Evolutionary conservation across 1,284 basidiomycete genomes (phyloP).

Genomic region (Ustilago xerochloae): DNA sequence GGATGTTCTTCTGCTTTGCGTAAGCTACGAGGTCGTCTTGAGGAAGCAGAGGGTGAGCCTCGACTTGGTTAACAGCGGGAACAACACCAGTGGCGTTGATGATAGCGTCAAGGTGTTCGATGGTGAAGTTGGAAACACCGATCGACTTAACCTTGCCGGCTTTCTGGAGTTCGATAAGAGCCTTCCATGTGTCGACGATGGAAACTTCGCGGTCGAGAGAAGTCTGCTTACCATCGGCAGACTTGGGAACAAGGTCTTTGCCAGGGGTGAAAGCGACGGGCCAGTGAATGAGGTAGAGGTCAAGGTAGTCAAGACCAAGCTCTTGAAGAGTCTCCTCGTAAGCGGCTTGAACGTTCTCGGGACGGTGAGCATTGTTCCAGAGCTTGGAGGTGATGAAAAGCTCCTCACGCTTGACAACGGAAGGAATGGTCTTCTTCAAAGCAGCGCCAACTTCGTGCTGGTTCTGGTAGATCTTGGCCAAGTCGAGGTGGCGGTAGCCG

Average conservation of each 20-base stretch:
- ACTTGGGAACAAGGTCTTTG: conserved; percentile 71
- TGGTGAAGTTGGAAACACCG: conserved; percentile 82
- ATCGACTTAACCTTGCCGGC: conserved; percentile 68
- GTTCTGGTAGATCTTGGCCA: conserved; percentile 64
- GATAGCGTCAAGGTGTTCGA: conserved; percentile 77
- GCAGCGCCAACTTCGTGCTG: conserved; percentile 70
- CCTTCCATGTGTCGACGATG: conserved; percentile 83
- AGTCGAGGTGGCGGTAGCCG: conserved; percentile 65
- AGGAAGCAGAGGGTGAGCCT: conserved; percentile 77
- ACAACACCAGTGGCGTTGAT: conserved; percentile 80
- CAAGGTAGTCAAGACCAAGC: conserved; percentile 68
- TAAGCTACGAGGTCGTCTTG: conserved; percentile 64
- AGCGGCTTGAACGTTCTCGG: conserved; percentile 65
- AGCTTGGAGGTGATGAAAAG: conserved; percentile 71
- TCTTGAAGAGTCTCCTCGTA: conserved; percentile 69
- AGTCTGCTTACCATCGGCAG: conserved; percentile 70
- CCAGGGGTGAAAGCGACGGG: conserved; percentile 72
- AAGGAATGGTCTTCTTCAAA: conserved; percentile 68
- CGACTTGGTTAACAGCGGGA: conserved; percentile 84
- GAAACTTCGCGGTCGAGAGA: conserved; percentile 75
- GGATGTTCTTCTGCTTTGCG: conserved; percentile 60
- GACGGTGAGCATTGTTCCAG: conserved; percentile 77
- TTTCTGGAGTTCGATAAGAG: conserved; percentile 75
- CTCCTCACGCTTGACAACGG: conserved; percentile 70
- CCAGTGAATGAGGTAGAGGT: conserved; percentile 82